Percentiles rank a stretch among this genome's conserved stretches.
Conservation (phyloP, 108 stramenopile species). For the Cyclotella atomus region DNA sequence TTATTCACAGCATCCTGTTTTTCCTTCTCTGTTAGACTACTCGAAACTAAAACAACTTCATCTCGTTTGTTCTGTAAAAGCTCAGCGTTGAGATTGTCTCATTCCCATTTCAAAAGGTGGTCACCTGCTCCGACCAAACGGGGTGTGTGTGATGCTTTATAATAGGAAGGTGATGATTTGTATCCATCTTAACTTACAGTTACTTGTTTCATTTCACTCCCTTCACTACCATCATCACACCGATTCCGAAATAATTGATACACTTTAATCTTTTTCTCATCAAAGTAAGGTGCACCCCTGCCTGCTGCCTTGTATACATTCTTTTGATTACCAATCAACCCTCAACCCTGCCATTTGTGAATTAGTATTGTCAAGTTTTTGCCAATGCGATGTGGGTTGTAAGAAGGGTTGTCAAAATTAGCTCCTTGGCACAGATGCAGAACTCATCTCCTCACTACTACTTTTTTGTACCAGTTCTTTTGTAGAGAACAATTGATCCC, state of each 20-base stretch:
- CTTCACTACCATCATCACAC: no score
- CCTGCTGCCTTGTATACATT: constrained; percentile 4
- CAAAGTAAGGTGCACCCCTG: not conserved
- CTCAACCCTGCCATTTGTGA: no score
- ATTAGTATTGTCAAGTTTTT: no score
- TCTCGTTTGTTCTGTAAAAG: not conserved
- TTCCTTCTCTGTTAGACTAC: not conserved
- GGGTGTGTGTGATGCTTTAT: not conserved
- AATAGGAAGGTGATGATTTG: no score
- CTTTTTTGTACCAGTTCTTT: no score
- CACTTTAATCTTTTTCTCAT: constrained; percentile 5
- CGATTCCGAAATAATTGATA: not conserved
- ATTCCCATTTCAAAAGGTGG: not conserved
- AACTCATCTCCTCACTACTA: no score
- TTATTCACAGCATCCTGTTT: not conserved
- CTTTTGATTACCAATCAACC: constrained; percentile 5
- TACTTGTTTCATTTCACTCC: no score
- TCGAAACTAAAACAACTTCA: not conserved
- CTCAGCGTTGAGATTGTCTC: not conserved
- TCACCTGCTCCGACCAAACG: not conserved
- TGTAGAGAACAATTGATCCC: no score
- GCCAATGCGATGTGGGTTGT: no score
- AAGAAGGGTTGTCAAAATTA: no score
- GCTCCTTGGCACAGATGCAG: no score
- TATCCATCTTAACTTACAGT: no score